Evolutionary conservation across 768 basidiomycete species (phyloP), one percentile per base, ranked within the genome.

Genomic region (Hemileccinum rubropunctum): DNA sequence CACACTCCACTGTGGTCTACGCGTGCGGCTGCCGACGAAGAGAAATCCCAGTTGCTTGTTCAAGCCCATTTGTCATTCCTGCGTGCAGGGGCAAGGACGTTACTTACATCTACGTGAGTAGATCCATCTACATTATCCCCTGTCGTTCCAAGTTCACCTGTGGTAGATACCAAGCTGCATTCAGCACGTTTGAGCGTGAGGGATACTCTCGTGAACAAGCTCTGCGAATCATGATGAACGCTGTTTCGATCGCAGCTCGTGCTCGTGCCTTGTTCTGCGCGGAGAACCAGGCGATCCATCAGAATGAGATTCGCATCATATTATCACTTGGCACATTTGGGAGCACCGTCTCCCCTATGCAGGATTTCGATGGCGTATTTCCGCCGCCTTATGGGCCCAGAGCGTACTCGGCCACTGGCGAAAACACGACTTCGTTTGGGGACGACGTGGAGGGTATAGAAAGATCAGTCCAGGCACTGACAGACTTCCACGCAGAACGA

Each of bases 251-350:
- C 30, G 83, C 86, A 1, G 60, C 59, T 7, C 65, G 77, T 47
- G 84, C 83, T 0, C 70, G 72, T 36, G 40, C 49, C 4, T 54
- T 62, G 3, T 81, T 69, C 52, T 48, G 66, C 45, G 48, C 59
- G 2, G 66, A 64, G 52, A 58, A 59, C 45, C 36, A 46, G 7
- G 7, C 41, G 42, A 45, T 57, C 44, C 37, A 34, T 44, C 42
- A 33, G 36, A 38, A 52, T 47, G 64, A 66, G 42, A 61, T 77
- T 55, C 73, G 69, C 23, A 75, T 91, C 32, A 84, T 80, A 3
- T 73, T 93, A 5, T 89, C 86, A 6, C 67, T 91, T 26, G 89
- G 90, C 15, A 83, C 87, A 0, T 90, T 79, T 58, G 88, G 89
- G 33, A 84, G 86, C 2, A 83, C 78, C 5, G 70, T 88, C 14